These are phyloP conservation scores for Malassezia equina DNA, from an alignment of 1,284 basidiomycete species.

Conservation along the genomic window DNA sequence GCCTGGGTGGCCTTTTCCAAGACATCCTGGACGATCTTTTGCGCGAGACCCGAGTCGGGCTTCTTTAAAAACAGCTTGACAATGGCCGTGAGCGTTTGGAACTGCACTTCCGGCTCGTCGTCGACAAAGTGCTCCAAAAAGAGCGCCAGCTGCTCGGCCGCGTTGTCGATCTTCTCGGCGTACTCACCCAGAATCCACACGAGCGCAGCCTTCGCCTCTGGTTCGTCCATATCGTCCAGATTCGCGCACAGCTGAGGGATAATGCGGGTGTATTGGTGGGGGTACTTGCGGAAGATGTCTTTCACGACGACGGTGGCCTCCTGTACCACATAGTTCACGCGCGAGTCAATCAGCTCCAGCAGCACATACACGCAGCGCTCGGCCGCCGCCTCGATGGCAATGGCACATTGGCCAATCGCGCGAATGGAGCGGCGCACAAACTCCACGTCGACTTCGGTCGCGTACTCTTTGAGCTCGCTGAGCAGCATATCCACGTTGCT, in stretches of 20 bases:
- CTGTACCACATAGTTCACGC: slow-evolving; percentile 93
- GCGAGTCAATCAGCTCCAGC: slow-evolving; percentile 77
- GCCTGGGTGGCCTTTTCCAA: slow-evolving; percentile 90
- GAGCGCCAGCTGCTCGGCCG: slow-evolving; percentile 75
- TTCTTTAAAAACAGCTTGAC: slow-evolving; percentile 93
- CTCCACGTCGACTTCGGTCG: slow-evolving; percentile 95
- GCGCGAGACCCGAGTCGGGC: slow-evolving; percentile 66
- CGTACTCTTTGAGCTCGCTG: slow-evolving; percentile 94
- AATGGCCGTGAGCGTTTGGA: slow-evolving; percentile 87
- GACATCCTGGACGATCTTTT: slow-evolving; percentile 77
- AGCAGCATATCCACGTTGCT: slow-evolving; percentile 87
- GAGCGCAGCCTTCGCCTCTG: slow-evolving; percentile 90
- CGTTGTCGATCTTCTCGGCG: slow-evolving; percentile 90
- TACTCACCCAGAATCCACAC: slow-evolving; percentile 99
- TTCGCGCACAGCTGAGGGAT: slow-evolving; percentile 90
- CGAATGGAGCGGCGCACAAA: slow-evolving; percentile 89
- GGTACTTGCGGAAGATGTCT: slow-evolving; percentile 98
- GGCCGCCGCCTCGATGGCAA: slow-evolving; percentile 83
- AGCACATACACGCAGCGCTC: slow-evolving; percentile 91
- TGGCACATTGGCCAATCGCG: slow-evolving; percentile 88
- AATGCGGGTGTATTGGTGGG: slow-evolving; percentile 90
- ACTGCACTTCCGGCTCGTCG: slow-evolving; percentile 86
- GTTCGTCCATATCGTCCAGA: slow-evolving; percentile 90
- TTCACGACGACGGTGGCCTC: slow-evolving; percentile 98
- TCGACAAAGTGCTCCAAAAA: slow-evolving; percentile 88